These are phyloP conservation scores for Phialophora verrucosa DNA, from an alignment of 2,329 filamentous ascomycete genomes.

Conservation along the genomic window DNA sequence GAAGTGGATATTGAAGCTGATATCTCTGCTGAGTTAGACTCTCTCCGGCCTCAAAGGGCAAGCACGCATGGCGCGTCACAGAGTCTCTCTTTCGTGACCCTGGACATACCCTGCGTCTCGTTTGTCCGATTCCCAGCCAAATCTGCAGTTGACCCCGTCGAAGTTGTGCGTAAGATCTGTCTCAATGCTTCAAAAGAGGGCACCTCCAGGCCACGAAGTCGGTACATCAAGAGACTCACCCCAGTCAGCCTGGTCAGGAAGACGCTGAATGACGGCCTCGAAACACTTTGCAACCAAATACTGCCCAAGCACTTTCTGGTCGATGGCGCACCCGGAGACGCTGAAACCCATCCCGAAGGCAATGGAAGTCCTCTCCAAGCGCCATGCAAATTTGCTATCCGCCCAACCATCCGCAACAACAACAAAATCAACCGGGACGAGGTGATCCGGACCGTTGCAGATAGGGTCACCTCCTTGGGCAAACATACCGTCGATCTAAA, in stretches of 20 bases:
- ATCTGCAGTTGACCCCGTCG: slow-evolving; percentile 57
- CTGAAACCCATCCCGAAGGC: slow-evolving; percentile 53
- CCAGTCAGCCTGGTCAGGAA: slow-evolving; percentile 65
- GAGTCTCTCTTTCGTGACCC: slow-evolving; percentile 29
- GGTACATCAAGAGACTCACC: slow-evolving; percentile 65
- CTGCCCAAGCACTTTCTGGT: slow-evolving; percentile 61
- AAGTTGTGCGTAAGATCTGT: slow-evolving; percentile 65
- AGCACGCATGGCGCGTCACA: slow-evolving; percentile 43
- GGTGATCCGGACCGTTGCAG: slow-evolving; percentile 66
- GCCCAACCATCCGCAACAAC: slow-evolving; percentile 66
- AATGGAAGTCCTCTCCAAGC: neutral
- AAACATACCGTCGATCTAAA: slow-evolving; percentile 66
- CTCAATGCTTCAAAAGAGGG: slow-evolving; percentile 59
- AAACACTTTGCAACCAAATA: slow-evolving; percentile 62
- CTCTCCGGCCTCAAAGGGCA: slow-evolving; percentile 59
- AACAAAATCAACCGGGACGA: slow-evolving; percentile 61
- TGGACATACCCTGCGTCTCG: slow-evolving; percentile 41
- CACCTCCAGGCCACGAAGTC: slow-evolving; percentile 57
- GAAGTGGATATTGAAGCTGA: slow-evolving; percentile 65
- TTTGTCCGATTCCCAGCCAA: slow-evolving; percentile 29
- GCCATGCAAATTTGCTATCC: slow-evolving; percentile 63
- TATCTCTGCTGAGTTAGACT: slow-evolving; percentile 64
- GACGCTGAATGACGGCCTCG: slow-evolving; percentile 62
- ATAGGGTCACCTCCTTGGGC: slow-evolving; percentile 49
- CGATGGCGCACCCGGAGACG: slow-evolving; percentile 54